These are phyloP conservation scores for Auxenochlorella protothecoides DNA, from an alignment of 139 green algal species.

Conservation along the genomic window DNA sequence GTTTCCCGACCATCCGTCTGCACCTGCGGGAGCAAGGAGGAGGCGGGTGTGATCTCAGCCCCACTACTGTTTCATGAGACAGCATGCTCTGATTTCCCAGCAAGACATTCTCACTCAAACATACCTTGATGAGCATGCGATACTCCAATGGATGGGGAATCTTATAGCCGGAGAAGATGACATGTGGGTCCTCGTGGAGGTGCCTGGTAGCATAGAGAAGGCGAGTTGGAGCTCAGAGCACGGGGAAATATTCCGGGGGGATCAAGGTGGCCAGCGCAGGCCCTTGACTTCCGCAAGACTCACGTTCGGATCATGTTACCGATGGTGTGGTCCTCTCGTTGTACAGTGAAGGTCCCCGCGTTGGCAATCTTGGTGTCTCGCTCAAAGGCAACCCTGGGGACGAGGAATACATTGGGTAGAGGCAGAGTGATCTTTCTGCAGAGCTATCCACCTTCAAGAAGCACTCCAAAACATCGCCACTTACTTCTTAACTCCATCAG, in stretches of 20 bases:
- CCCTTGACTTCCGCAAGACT: slow-evolving; percentile 1
- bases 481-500: slow-evolving; percentile 66
- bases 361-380: slow-evolving; percentile 79
- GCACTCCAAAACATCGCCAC: slow-evolving; percentile 3
- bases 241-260: background rate
- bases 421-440: no score
- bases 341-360: slow-evolving; percentile 72
- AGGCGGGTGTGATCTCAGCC: no score
- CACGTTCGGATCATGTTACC: slow-evolving; percentile 85
- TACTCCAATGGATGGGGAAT: slow-evolving; percentile 89
- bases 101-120: background rate
- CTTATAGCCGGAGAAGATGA: slow-evolving; percentile 89
- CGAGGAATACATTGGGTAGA: background rate
- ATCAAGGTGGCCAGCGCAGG: background rate
- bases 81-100: no score
- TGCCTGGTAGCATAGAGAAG: slow-evolving; percentile 23
- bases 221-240: background rate
- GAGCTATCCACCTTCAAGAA: no score
- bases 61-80: no score
- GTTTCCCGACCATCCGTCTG: no score
- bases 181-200: slow-evolving; percentile 50
- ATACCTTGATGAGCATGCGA: slow-evolving; percentile 69
- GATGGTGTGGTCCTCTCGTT: slow-evolving; percentile 90
- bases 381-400: slow-evolving; percentile 54
- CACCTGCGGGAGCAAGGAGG: no score